Evolutionary conservation across 441 rosid species (phyloP), one percentile per base, ranked within the genome.

Genomic region (Adansonia grandidieri): DNA sequence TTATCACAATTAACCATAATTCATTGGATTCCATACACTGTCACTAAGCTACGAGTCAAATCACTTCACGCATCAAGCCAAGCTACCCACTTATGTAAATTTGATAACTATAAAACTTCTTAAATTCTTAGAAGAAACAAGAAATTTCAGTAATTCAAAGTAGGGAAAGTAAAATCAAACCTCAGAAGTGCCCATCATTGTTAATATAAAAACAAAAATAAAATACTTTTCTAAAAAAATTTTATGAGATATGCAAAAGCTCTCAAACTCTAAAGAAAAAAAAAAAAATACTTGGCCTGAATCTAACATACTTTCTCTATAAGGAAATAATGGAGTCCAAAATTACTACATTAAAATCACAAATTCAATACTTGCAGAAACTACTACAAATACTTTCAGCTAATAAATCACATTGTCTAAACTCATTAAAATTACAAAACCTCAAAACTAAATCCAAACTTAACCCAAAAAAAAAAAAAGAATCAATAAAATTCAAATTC

Each of bases 401-500:
- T 28, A 15, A 80, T 9, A 37, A 42, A 40, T 14, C 11, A 69
- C 63, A 50, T 69, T 60, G 14, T 58, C 57, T 6, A 74, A 60
- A 60, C 45, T 47, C 68, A 74, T 7, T 24, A 32, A 20, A 6
- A 20, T 19, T 11, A 57, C 20, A 58, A 74, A 40, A 14, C 9
- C 40, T 60, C 44, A 62, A 65, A 65, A 24, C 6, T 10, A 45
- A 66, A 72, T 56, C 53, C 37, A 53, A 37, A 54, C 62, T 4
- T 50, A 65, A 66, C 42, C 48, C 24, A 24, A 7, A 17, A 4
- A 13, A 37, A 70, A 28, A 63, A 63, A 63, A 51, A 11, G 67
- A 63, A 75, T 74, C 56, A 54, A 73, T 20, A 32, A 57, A 77
- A 57, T 53, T 11, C 20, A 40, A 66, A 82, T 28, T 74, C 66